Evolutionary conservation across 2,329 filamentous ascomycete genomes (phyloP), one percentile per base, ranked within the genome.

Genomic region (Ascochyta lentis): DNA sequence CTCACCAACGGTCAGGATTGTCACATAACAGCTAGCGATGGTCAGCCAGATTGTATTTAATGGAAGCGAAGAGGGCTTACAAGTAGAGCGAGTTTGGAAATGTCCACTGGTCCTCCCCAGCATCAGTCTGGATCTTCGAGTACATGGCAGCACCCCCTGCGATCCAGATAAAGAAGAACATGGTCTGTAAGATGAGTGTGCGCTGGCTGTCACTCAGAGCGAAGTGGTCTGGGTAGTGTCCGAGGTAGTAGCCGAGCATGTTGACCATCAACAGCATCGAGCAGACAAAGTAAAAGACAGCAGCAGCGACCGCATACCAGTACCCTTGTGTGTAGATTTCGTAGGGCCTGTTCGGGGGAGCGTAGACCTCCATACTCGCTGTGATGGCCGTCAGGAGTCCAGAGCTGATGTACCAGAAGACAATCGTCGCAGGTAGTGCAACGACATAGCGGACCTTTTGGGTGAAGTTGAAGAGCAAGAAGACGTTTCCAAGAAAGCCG

Each of bases 111-210:
- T 56, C 54, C 26, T 67, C 51, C 2, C 77, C 78, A 37, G 73
- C 73, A 9, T 68, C 58, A 3, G 56, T 66, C 55, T 96, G 89
- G 3, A 95, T 82, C 1, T 79, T 79, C 6, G 86, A 85, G 69
- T 95, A 96, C 0, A 96, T 78, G 0, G 88, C 84, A 0, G 89
- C 91, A 0, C 93, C 93, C 2, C 92, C 76, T 0, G 90, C 86
- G 0, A 97, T 79, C 80, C 95, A 96, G 43, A 91, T 77, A 47
- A 96, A 87, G 69, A 96, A 91, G 51, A 90, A 79, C 75, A 96
- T 96, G 1, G 92, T 96, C 75, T 97, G 93, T 26, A 96, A 77
- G 81, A 97, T 96, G 22, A 97, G 79, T 0, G 91, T 96, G 9
- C 93, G 85, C 74, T 97, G 93, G 58, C 89, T 89, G 49, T 88